Evolutionary conservation across 176 grass and related monocot genomes (phyloP).

Genomic region (Luzula sylvatica): DNA sequence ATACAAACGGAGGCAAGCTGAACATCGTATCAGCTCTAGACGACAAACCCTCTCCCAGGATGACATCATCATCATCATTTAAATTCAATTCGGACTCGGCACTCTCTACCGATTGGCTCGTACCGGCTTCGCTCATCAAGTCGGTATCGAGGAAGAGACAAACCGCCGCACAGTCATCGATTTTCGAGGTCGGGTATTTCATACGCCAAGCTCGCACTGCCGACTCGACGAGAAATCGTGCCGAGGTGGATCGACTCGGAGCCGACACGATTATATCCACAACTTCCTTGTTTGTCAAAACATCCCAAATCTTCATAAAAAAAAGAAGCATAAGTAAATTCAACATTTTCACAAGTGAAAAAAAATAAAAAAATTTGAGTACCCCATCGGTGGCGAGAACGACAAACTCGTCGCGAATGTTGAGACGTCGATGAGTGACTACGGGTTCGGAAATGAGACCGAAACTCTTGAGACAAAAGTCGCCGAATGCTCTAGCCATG

Average conservation of each 20-base stretch:
- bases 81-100: conserved; percentile 7
- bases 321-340: not conserved
- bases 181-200: conserved; percentile 44
- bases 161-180: conserved; percentile 60
- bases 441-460: conserved; percentile 70
- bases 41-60: not conserved
- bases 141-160: conserved; percentile 65
- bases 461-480: conserved; percentile 63
- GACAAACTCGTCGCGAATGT: conserved; percentile 57
- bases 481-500: conserved; percentile 80
- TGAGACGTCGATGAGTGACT: conserved; percentile 43
- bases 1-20: conserved; percentile 25
- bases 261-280: conserved; percentile 39
- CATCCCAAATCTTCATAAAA: conserved; percentile 60
- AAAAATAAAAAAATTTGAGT: conserved; percentile 19
- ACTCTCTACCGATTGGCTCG: conserved; percentile 13
- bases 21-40: conserved; percentile 21
- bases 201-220: conserved; percentile 42
- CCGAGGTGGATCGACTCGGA: conserved; percentile 36
- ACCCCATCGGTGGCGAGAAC: conserved; percentile 75
- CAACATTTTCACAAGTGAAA: not conserved
- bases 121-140: conserved; percentile 11
- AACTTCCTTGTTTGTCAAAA: conserved; percentile 53
- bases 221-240: conserved; percentile 43
- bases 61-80: conserved; percentile 13